These are phyloP conservation scores for Pichia pseudocactophila DNA, from an alignment of 805 yeast genomes.

Conservation along the genomic window DNA sequence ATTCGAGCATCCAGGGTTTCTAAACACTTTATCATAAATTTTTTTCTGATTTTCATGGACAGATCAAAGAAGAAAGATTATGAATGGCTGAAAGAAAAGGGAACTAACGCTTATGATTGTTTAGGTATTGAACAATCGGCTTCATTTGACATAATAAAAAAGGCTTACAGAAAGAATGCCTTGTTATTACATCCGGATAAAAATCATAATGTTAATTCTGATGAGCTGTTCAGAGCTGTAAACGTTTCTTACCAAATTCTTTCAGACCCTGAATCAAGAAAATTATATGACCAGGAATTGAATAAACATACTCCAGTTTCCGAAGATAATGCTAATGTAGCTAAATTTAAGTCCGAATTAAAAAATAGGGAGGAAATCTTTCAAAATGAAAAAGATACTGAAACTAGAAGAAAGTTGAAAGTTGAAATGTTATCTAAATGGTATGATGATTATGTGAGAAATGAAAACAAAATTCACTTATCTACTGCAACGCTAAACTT, in stretches of 20 bases:
- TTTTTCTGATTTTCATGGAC: neutral
- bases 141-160: conserved; percentile 14
- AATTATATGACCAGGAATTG: conserved; percentile 18
- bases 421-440: neutral
- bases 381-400: neutral
- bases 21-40: neutral
- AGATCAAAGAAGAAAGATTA: conserved; percentile 8
- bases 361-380: neutral
- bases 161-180: conserved; percentile 26
- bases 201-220: conserved; percentile 23
- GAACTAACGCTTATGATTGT: conserved; percentile 12
- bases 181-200: conserved; percentile 29
- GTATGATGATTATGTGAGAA: conserved; percentile 4
- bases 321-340: neutral
- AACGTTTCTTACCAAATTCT: conserved; percentile 22
- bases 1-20: neutral
- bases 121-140: conserved; percentile 8
- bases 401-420: neutral
- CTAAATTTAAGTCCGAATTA: conserved; percentile 5
- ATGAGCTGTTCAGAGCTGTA: conserved; percentile 22
- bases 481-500: conserved; percentile 15
- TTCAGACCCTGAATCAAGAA: conserved; percentile 12
- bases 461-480: conserved; percentile 13
- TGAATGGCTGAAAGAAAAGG: conserved; percentile 13
- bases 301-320: conserved; percentile 1